These are phyloP conservation scores for Diaporthe capsici DNA, from an alignment of 2,329 filamentous ascomycete species.

Conservation along the genomic window DNA sequence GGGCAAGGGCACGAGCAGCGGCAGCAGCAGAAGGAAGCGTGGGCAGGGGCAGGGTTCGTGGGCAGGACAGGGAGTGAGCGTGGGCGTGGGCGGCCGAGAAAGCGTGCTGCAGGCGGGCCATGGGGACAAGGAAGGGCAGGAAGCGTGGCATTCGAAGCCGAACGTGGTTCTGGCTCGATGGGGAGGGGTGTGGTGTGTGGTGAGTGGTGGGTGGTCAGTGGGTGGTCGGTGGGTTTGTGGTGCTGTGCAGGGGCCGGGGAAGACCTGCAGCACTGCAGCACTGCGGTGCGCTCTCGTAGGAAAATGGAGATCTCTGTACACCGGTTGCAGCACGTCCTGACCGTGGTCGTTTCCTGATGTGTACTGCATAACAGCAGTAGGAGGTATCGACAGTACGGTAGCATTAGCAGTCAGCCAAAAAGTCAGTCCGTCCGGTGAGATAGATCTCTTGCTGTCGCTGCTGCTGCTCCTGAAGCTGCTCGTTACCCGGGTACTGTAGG, in stretches of 20 bases:
- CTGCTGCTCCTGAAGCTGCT: not conserved
- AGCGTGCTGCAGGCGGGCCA: conserved; percentile 9
- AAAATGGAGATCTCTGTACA: conserved; percentile 26
- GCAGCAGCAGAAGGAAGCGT: conserved; percentile 15
- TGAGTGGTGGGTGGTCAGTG: not conserved
- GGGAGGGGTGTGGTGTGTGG: not conserved
- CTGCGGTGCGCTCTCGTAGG: conserved; percentile 19
- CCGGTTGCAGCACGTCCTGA: conserved; percentile 15
- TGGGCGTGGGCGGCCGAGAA: conserved; percentile 11
- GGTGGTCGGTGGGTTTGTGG: not conserved
- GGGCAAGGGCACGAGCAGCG: conserved; percentile 8
- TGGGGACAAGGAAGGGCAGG: conserved; percentile 17
- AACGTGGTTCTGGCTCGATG: conserved; percentile 19
- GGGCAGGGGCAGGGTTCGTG: conserved; percentile 10
- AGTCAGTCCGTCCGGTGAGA: not conserved
- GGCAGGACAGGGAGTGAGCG: conserved; percentile 16
- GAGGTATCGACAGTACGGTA: not conserved
- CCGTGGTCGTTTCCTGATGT: not conserved
- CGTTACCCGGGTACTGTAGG: not conserved
- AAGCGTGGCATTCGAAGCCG: conserved; percentile 30
- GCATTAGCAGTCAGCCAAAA: not conserved
- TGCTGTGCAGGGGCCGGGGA: conserved; percentile 27
- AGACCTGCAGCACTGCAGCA: conserved; percentile 12
- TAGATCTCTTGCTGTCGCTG: not conserved
- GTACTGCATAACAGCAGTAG: not conserved